Evolutionary conservation across 768 basidiomycete species (phyloP), one percentile per base, ranked within the genome.

Genomic region (Dioszegia hungarica): DNA sequence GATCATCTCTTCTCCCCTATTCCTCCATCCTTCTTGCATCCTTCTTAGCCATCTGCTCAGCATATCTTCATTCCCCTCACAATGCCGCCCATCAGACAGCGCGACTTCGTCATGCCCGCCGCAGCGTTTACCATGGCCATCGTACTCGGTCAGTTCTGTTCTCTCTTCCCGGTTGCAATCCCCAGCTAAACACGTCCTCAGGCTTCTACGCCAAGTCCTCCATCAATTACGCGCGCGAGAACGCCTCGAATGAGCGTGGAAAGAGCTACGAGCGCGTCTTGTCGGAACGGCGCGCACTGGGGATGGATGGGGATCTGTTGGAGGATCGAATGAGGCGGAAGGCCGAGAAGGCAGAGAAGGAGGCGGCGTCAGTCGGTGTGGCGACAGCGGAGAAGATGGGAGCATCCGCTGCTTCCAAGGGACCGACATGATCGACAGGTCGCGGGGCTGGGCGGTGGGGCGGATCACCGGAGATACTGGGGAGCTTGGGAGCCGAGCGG

Each of bases 51-150:
- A n/a, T n/a, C n/a, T n/a, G n/a, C n/a, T n/a, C n/a, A n/a, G n/a
- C n/a, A n/a, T 17, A n/a, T 22, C 39, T 17, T n/a, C 9, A 40
- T 40, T 22, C n/a, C 6, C 6, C 39, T 8, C 9, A 57, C 24
- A 19, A 67, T 67, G 65, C 56, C 65, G 5, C 65, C 59, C 5
- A 48, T 63, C 1, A 36, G 62, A 17, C 38, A 31, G 20, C 27
- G 47, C 39, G 65, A 67, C 47, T 60, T 57, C 24, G 47, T 59
- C 39, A 67, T 67, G 65, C 65, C 65, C n/a, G 44, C 25, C 15
- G 69, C 62, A 27, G 69, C 69, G 40, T 71, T 71, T 55, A 60
- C 62, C 45, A 68, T 68, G 66, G 64, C 65, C 45, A 61, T 71
- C 39, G 66, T 68, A 10, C 62, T 71, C 22, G 59, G 64, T 62